Base-by-base conservation (phyloP, 495 filamentous ascomycete species). In the Evernia prunastri region DNA sequence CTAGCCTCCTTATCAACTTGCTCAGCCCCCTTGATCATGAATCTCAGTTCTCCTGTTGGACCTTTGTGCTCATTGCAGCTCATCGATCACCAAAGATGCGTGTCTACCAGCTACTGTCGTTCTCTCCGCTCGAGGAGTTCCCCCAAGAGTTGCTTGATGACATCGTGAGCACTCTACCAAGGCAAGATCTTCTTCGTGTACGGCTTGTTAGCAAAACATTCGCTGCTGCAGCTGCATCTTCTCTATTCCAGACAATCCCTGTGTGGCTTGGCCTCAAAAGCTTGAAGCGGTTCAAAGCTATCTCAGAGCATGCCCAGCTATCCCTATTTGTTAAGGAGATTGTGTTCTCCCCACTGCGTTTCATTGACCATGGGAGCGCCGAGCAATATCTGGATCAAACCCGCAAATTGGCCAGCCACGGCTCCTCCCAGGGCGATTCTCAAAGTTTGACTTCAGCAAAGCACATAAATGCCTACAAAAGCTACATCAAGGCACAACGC, bases 191-290 rank as follows among this genome's bases (percentile, higher is more conserved):
- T 17, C 45, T 42, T 12, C 29, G 37, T 13, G 10, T 56, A 39
- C 51, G 60, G 4, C 37, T 43, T 29, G 9, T 45, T 5, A 56
- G 33, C 35, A 58, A 57, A 13, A 57, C 29, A 11, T n/a, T 65
- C 12, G 58, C 47, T 11, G 2, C 58, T 17, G 47, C 15, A 45
- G 58, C 47, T 25, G 58, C 45, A 9, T 58, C 58, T 4, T 45
- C 23, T 27, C 27, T 65, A 10, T 65, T 65, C 58, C 49, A 42
- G 11, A 61, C 58, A 13, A 56, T 65, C 20, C 36, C 45, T 23
- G n/a, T 65, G 15, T 61, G 63, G 45, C 59, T 65, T 15, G 49
- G 47, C 1, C 43, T 27, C 45, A 33, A 65, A 60, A 65, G 63
- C 36, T 40, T 65, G 29, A n/a, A 60, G n/a, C 49, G 43, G 4